Base-by-base conservation (phyloP, 148 eudicot genomes). In the Simmondsia chinensis region DNA sequence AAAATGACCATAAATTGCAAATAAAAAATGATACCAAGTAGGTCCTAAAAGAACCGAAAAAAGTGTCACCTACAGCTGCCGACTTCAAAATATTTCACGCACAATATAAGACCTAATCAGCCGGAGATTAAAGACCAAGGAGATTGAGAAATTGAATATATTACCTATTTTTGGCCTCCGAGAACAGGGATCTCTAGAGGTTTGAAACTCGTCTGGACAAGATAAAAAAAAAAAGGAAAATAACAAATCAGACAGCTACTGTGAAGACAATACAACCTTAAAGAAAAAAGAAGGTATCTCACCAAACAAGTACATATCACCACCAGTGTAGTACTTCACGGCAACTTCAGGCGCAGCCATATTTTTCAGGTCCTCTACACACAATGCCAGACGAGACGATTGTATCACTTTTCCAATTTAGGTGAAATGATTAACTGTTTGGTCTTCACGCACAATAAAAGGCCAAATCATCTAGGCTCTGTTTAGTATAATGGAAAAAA, bases 251-350 rank as follows among this genome's bases (percentile, higher is more conserved):
- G 2, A 26, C 13, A 16, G 3, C 32, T 3, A 47, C 41, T 7
- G 12, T 22, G 18, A 46, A 13, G 18, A 35, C 9, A 19, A 9
- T 9, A 28, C 9, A 28, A 5, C 31, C 31, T 28, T 28, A 5
- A 28, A 39, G 41, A 26, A 11, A 57, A 7, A 50, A 50, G 52
- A 44, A 23, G 24, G 29, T 9, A 44, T 57, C 96, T 68, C 67
- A 93, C 99, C 99, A 54, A 93, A 93, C 66, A 93, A 69, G 69
- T 93, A 93, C 66, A 93, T 43, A 70, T 91, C 99, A 23, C 59
- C 95, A 23, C 73, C 76, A 5, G 95, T 86, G 65, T 91, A 91
- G 70, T 91, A 91, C 61, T 64, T 79, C 47, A 91, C 79, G 8
- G 99, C 99, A 64, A 82, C 65, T 47, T 67, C 82, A 37, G 95